Conservation (phyloP, 2,329 filamentous ascomycete species). For the Hypoxylon sp. region DNA sequence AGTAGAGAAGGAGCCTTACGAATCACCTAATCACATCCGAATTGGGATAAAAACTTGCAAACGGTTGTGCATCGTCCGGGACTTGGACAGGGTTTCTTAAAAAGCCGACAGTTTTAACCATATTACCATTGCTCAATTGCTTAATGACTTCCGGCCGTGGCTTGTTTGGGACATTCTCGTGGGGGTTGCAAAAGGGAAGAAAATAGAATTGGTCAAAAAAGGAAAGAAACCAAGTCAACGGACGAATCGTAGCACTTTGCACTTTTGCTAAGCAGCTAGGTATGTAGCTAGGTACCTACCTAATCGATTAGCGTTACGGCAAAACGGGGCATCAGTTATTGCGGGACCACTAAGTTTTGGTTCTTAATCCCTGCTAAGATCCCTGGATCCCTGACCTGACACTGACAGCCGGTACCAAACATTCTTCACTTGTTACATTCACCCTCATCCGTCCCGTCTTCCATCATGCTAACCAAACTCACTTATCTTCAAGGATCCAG, state of each 20-base stretch:
- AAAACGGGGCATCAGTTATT: conserved; percentile 25
- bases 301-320: conserved; percentile 13
- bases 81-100: conserved; percentile 22
- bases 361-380: conserved; percentile 3
- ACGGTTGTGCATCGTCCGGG: conserved; percentile 36
- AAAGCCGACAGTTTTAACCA: conserved; percentile 40
- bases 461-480: conserved; percentile 19
- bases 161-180: conserved; percentile 28
- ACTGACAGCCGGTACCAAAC: conserved; percentile 11
- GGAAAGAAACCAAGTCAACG: conserved; percentile 29
- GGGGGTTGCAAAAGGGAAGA: conserved; percentile 8
- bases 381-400: not conserved
- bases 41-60: conserved; percentile 29
- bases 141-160: conserved; percentile 24
- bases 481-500: conserved; percentile 28
- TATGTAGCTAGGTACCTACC: conserved; percentile 2
- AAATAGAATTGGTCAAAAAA: conserved; percentile 21
- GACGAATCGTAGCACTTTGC: conserved; percentile 28
- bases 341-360: conserved; percentile 18
- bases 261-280: not conserved
- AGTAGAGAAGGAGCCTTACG: conserved; percentile 4
- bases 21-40: conserved; percentile 23
- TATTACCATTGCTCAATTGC: conserved; percentile 35
- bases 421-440: conserved; percentile 22
- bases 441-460: conserved; percentile 1